Percentiles rank a stretch among this genome's conserved stretches.
phyloP scores from a whole-genome alignment of 2,329 filamentous ascomycete species.

The Colletotrichum sp. region DNA sequence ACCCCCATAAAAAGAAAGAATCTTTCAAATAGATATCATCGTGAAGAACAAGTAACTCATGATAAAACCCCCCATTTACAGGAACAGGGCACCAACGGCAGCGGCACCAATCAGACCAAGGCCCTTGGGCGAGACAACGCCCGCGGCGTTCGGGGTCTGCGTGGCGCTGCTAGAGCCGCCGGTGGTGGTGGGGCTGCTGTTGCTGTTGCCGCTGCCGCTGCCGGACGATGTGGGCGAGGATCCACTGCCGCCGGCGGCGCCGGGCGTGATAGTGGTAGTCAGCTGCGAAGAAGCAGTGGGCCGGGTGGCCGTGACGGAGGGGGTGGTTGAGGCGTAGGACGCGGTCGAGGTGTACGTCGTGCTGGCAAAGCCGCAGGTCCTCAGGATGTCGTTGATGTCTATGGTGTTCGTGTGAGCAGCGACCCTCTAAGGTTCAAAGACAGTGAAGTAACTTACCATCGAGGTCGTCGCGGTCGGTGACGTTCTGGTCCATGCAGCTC shows the following conservation, averaged over 20 bases:
- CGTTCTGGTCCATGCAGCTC: conserved; percentile 23
- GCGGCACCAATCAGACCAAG: conserved; percentile 14
- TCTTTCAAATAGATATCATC: background rate
- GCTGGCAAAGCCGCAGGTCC: conserved; percentile 23
- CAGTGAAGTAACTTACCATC: conserved; percentile 16
- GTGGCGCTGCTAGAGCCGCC: background rate
- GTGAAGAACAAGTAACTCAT: background rate
- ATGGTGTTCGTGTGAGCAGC: background rate
- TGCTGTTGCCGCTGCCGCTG: background rate
- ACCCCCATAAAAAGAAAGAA: background rate
- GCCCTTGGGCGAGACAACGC: background rate
- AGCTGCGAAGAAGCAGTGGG: conserved; percentile 19
- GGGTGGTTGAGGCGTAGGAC: conserved; percentile 14
- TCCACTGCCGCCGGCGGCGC: background rate
- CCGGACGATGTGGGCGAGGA: conserved; percentile 10
- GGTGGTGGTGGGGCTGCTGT: background rate
- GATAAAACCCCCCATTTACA: background rate
- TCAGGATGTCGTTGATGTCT: conserved; percentile 25
- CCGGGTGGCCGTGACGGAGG: conserved; percentile 15
- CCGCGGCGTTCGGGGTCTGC: conserved; percentile 14
- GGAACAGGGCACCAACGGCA: conserved; percentile 9
- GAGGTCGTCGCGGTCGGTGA: conserved; percentile 19
- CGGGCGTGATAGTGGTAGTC: conserved; percentile 20
- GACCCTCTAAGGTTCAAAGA: background rate
- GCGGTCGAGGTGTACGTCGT: conserved; percentile 17